These are phyloP conservation scores for Monilinia fructigena DNA, from an alignment of 2,329 filamentous ascomycete genomes.

Conservation along the genomic window DNA sequence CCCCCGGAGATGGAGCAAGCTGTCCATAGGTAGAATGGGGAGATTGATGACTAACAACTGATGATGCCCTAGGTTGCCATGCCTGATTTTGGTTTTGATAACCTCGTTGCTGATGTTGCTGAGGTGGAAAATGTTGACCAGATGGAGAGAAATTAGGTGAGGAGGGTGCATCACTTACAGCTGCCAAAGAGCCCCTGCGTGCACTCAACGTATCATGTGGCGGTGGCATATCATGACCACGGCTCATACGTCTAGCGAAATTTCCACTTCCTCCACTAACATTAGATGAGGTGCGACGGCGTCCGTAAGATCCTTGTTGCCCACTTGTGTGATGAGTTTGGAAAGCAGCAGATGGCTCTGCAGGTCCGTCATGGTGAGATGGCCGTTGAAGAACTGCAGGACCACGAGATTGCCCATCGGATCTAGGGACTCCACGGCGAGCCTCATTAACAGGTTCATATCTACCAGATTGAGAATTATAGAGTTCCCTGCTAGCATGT, in stretches of 20 bases:
- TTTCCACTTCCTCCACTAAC: conserved; percentile 82
- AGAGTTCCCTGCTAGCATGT: conserved; percentile 71
- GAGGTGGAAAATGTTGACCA: conserved; percentile 32
- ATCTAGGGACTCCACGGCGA: conserved; percentile 64
- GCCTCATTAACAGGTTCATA: conserved; percentile 83
- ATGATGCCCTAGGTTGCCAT: conserved; percentile 45
- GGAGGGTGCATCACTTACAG: conserved; percentile 51
- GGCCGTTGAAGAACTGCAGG: conserved; percentile 78
- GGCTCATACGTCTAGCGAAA: conserved; percentile 49
- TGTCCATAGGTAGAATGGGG: conserved; percentile 37
- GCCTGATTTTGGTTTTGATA: conserved; percentile 34
- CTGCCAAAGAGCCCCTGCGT: conserved; percentile 51
- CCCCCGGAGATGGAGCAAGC: conserved; percentile 42
- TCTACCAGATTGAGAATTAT: conserved; percentile 90
- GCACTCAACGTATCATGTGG: conserved; percentile 44
- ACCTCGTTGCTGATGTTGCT: conserved; percentile 28
- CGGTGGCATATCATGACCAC: conserved; percentile 38
- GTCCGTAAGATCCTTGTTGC: conserved; percentile 66
- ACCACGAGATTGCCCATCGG: conserved; percentile 66
- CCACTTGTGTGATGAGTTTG: conserved; percentile 70
- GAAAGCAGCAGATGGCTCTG: conserved; percentile 83
- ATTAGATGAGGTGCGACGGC: conserved; percentile 84
- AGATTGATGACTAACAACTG: conserved; percentile 40
- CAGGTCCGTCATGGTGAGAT: conserved; percentile 61
- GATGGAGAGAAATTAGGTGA: conserved; percentile 46